These are phyloP conservation scores for Fusarium mexicanum DNA, from an alignment of 2,329 filamentous ascomycete genomes.

Conservation along the genomic window DNA sequence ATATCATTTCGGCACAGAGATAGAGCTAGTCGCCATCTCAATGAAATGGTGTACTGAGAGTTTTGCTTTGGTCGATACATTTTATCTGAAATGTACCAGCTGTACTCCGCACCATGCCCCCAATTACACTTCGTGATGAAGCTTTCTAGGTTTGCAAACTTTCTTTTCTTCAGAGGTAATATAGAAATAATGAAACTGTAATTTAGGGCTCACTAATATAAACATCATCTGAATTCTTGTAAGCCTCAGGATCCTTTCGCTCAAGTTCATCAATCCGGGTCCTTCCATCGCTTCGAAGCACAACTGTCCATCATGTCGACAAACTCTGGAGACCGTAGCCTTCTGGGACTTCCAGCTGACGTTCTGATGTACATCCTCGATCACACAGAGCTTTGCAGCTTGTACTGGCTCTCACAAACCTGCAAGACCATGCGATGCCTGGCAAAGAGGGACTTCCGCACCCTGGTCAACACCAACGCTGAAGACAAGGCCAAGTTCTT, in stretches of 20 bases:
- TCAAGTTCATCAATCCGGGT: neutral
- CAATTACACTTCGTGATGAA: neutral
- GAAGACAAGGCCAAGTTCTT: neutral
- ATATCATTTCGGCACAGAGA: neutral
- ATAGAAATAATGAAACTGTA: neutral
- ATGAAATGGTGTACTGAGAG: too few species aligned
- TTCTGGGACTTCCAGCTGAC: neutral
- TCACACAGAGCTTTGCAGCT: neutral
- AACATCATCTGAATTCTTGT: neutral
- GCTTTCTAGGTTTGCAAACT: neutral
- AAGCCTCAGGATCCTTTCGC: neutral
- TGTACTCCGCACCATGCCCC: too few species aligned
- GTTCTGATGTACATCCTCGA: neutral
- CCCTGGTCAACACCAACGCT: neutral
- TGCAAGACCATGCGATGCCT: neutral
- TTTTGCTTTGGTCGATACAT: neutral
- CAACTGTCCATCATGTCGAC: neutral
- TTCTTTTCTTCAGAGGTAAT: neutral
- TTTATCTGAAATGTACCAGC: neutral
- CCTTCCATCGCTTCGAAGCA: neutral
- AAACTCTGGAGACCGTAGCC: neutral
- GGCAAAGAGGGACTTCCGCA: neutral
- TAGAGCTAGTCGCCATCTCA: neutral
- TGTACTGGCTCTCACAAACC: neutral
- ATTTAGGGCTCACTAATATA: neutral